phyloP scores from a whole-genome alignment of 495 filamentous ascomycete species.

The Lichenothelia convexa region DNA sequence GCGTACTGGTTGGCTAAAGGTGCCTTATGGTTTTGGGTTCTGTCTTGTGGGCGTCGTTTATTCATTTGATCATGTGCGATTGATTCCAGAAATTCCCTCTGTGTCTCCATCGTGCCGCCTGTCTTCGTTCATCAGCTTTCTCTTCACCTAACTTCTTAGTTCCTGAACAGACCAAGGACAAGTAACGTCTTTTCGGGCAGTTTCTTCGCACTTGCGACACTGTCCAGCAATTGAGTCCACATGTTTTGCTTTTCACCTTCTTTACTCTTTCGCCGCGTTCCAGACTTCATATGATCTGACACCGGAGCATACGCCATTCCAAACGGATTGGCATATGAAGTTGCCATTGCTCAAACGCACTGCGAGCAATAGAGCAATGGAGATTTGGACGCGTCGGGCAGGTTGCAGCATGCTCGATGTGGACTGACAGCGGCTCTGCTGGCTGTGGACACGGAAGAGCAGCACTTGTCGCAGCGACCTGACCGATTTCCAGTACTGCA shows the following conservation, averaged over 20 bases:
- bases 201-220: conserved; percentile 74
- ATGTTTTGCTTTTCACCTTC: conserved; percentile 74
- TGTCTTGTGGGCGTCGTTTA: conserved; percentile 32
- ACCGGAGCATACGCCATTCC: too few relatives aligned
- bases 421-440: too few relatives aligned
- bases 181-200: conserved; percentile 84
- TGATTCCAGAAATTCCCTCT: conserved; percentile 76
- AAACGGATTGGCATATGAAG: too few relatives aligned
- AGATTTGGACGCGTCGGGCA: too few relatives aligned
- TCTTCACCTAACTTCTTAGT: not conserved
- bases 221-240: conserved; percentile 86
- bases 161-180: conserved; percentile 47
- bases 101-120: conserved; percentile 79
- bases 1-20: conserved; percentile 87
- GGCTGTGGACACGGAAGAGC: too few relatives aligned
- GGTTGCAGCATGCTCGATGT: too few relatives aligned
- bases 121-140: conserved; percentile 2
- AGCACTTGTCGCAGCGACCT: too few relatives aligned
- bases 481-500: too few relatives aligned
- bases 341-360: too few relatives aligned
- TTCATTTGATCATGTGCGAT: conserved; percentile 44
- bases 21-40: conserved; percentile 30
- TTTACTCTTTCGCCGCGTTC: too few relatives aligned
- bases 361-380: too few relatives aligned
- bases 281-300: too few relatives aligned